Evolutionary conservation across 2,329 filamentous ascomycete genomes (phyloP), one percentile per base, ranked within the genome.

Genomic region (Rugonectria rugulosa): DNA sequence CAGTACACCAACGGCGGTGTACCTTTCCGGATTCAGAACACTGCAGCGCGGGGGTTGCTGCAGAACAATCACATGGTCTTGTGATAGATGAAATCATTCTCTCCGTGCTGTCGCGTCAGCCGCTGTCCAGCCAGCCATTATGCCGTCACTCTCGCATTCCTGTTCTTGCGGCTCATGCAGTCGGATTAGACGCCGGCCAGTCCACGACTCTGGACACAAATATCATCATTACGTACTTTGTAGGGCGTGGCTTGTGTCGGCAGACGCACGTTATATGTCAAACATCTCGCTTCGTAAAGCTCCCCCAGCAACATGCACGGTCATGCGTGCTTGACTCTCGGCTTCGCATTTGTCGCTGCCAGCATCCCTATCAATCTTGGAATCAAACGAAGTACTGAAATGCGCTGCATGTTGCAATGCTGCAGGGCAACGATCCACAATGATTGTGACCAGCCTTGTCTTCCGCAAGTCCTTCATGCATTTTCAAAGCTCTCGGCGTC

Each of bases 231-330:
- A n/a, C n/a, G n/a, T n/a, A n/a, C n/a, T n/a, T n/a, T n/a, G n/a
- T n/a, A n/a, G n/a, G n/a, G n/a, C n/a, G n/a, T n/a, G n/a, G n/a
- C 34, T n/a, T n/a, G n/a, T n/a, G n/a, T n/a, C n/a, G n/a, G 43
- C 60, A 47, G 20, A 60, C 65, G 56, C 58, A 57, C 56, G 15
- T n/a, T 27, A 26, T 27, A 59, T 52, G 58, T 56, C 42, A 37
- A 58, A 52, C 32, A 27, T 46, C 40, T 48, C 38, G 19, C 49
- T 40, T 43, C 15, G 6, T 21, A 44, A 45, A 45, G 47, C 23
- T 46, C 57, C 31, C 32, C 17, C 20, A 42, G 44, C 43, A 4
- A 32, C 5, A 50, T 56, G 34, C 48, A 41, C 52, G 36, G 34
- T 50, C 6, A 44, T 48, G 32, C 47, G 41, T 27, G 37, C 15